Base-by-base conservation (phyloP, 192 early-diverging fungal species). In the Rhizophlyctis rosea region DNA sequence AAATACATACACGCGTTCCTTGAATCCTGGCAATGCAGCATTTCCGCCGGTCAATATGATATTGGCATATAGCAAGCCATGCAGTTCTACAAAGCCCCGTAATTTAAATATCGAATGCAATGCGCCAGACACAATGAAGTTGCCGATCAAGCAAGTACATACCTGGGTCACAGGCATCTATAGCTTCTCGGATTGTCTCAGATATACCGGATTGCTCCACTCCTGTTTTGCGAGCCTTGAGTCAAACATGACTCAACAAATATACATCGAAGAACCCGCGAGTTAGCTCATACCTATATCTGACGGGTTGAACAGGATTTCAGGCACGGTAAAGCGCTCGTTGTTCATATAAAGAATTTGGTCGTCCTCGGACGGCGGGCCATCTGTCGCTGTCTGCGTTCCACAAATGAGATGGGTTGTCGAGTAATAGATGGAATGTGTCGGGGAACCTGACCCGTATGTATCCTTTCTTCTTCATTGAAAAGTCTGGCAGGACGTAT, bases 241-340 rank as follows among this genome's bases (percentile, higher is more conserved):
- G 39, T 7, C 9, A 18, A 44, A 44, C 9, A 18, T 44, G 39
- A 44, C 9, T 7, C 39, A 13, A 18, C 7, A 18, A 18, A 44
- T 44, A 13, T 44, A 44, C 7, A 7, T 44, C 9, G 18, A 7
- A 44, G 18, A 18, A 18, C 39, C 39, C 7, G 18, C 9, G 39
- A 44, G 39, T 13, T 44, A 44, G 18, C 18, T 44, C 69, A 48
- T 59, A 67, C 88, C 88, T 59, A 90, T 87, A 70, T 90, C 86
- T 4, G 85, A 83, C 3, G 88, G 88, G 70, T 88, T 67, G 54
- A 90, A 86, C 4, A 90, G 68, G 32, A 88, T 76, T 54, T 90
- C 88, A n/a, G 88, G 86, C 7, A 90, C 79, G 54, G 81, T 86
- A 63, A 90, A 87, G 2, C 88, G 78, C 59, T 90, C 88, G 62